These are phyloP conservation scores for Cokeromyces recurvatus DNA, from an alignment of 371 early-diverging fungal genomes.

Conservation along the genomic window DNA sequence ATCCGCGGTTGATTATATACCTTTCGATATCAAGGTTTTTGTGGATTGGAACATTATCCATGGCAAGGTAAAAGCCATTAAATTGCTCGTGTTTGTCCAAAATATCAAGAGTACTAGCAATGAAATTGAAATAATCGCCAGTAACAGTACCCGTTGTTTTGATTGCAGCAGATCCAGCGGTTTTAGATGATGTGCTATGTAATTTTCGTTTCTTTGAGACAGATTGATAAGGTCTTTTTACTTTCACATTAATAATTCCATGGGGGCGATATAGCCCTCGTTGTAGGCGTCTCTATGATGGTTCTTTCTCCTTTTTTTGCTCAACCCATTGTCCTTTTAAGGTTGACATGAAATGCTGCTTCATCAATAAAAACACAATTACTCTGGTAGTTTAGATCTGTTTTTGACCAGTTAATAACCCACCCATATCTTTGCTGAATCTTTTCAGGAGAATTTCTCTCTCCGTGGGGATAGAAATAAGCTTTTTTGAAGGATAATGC, in stretches of 20 bases:
- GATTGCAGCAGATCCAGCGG: not conserved
- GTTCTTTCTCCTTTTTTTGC: not conserved
- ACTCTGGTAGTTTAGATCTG: constrained; percentile 3
- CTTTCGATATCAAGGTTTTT: not conserved
- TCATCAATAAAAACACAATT: constrained; percentile 10
- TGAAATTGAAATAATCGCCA: constrained; percentile 7
- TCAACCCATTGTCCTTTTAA: constrained; percentile 7
- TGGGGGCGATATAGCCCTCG: constrained; percentile 4
- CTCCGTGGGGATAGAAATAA: not conserved
- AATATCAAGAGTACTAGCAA: constrained; percentile 5
- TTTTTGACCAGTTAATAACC: constrained; percentile 3
- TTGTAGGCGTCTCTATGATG: not conserved
- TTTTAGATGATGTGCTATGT: not conserved
- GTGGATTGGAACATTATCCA: constrained; percentile 11
- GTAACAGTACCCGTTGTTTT: too few relatives aligned
- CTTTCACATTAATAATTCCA: constrained; percentile 2
- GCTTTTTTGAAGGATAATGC: constrained; percentile 2
- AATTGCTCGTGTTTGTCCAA: constrained; percentile 9
- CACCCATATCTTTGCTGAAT: not conserved
- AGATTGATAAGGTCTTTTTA: not conserved
- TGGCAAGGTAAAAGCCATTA: constrained; percentile 3
- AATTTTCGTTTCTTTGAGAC: constrained; percentile 1
- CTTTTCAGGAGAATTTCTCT: constrained; percentile 1
- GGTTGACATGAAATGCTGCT: constrained; percentile 6
- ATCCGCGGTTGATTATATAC: not conserved